Conservation (phyloP, 352 stramenopile species). For the Globisporangium emineosum region DNA sequence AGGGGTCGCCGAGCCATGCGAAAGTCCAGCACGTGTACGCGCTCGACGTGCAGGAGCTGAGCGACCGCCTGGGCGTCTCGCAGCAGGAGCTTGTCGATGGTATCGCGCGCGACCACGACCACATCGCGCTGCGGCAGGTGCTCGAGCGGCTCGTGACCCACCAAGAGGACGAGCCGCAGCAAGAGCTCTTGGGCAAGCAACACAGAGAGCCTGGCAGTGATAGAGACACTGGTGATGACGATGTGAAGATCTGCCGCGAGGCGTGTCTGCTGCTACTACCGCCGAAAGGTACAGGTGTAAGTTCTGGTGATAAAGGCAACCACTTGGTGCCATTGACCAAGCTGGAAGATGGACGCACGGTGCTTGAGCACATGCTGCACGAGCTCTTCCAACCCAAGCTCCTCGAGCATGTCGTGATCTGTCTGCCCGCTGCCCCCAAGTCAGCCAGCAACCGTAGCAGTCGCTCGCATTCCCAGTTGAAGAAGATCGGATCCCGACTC, state of each 20-base stretch:
- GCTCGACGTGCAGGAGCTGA: conserved; percentile 22
- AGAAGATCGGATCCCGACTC: conserved; percentile 3
- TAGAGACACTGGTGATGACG: not conserved
- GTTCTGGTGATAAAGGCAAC: not conserved
- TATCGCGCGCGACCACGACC: conserved; percentile 17
- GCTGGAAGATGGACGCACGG: not conserved
- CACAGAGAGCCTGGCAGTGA: not conserved
- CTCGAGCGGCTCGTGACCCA: conserved; percentile 2
- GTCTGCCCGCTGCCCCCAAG: conserved; percentile 4
- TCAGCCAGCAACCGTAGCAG: not conserved
- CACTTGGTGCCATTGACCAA: not conserved
- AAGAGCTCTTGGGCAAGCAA: not conserved
- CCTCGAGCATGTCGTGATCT: conserved; percentile 22
- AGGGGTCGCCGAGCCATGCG: not conserved
- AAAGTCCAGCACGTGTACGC: conserved; percentile 24
- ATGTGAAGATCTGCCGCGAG: conserved; percentile 11
- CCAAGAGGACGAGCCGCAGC: too few species aligned
- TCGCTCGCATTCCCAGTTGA: not conserved
- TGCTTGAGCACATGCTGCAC: conserved; percentile 17
- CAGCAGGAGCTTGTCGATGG: conserved; percentile 25
- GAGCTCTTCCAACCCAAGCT: conserved; percentile 17
- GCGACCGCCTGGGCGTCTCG: conserved; percentile 22
- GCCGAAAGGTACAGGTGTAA: not conserved
- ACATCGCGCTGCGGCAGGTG: conserved; percentile 19
- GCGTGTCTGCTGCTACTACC: conserved; percentile 21